Conservation (phyloP, 805 yeast species). For the Candida adriatica region DNA sequence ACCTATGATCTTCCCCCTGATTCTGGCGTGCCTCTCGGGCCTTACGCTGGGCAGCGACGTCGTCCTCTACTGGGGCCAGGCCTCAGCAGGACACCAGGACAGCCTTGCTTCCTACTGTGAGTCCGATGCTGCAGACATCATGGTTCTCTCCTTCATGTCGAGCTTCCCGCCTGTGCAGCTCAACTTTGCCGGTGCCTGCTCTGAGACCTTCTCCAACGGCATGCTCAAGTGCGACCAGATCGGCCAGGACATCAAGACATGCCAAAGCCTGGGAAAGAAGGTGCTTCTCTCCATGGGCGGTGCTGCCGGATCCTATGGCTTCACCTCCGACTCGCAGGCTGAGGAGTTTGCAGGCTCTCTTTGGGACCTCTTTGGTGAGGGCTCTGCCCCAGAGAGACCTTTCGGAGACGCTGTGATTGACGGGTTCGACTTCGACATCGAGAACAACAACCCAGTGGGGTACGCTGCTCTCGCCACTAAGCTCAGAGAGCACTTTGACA, state of each 20-base stretch:
- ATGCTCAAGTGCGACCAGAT: slow-evolving; percentile 45
- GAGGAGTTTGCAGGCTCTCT: slow-evolving; percentile 50
- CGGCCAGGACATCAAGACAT: slow-evolving; percentile 65
- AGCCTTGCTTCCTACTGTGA: slow-evolving; percentile 51
- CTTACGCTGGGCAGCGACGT: no score
- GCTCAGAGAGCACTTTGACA: slow-evolving; percentile 44
- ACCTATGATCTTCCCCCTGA: no score
- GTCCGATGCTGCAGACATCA: slow-evolving; percentile 61
- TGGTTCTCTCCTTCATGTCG: slow-evolving; percentile 63
- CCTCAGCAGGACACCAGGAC: slow-evolving; percentile 56
- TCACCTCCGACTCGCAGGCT: slow-evolving; percentile 75
- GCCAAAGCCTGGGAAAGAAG: slow-evolving; percentile 77
- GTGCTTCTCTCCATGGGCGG: slow-evolving; percentile 76
- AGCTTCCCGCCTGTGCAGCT: slow-evolving; percentile 34
- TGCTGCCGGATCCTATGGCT: slow-evolving; percentile 76
- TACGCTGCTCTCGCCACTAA: slow-evolving; percentile 56
- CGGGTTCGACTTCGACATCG: slow-evolving; percentile 93
- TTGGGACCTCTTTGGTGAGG: slow-evolving; percentile 61
- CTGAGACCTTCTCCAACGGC: slow-evolving; percentile 30
- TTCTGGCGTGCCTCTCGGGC: no score
- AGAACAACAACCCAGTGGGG: slow-evolving; percentile 54
- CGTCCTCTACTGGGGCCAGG: slow-evolving; percentile 89
- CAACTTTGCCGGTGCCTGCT: slow-evolving; percentile 54
- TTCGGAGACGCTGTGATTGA: slow-evolving; percentile 73
- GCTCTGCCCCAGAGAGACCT: slow-evolving; percentile 48